Base-by-base conservation (phyloP, 805 yeast genomes). In the Metschnikowia arizonensis region DNA sequence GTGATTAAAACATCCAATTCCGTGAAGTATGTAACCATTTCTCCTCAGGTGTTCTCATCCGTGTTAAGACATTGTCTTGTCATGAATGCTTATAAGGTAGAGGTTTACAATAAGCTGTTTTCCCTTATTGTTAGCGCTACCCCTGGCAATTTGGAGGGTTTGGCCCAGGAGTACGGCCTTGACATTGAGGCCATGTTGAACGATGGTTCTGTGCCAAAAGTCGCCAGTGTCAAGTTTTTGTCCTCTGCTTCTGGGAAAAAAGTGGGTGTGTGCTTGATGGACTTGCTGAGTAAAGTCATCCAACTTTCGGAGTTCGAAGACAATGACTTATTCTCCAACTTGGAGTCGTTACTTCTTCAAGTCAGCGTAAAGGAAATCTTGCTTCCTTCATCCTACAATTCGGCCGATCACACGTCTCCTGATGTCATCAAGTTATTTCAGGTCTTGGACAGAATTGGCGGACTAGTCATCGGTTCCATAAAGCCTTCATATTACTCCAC, bases 361-460 rank as follows among this genome's bases (percentile, higher is more conserved):
- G 69, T 89, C 29, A 96, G 96, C 17, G 88, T 89, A 5, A 87
- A 85, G 56, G 99, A 93, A 60, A 82, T 88, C 33, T 60, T 93
- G 12, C 56, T 91, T 5, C 83, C 84, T 10, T 65, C 69, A 4
- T 56, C 59, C 36, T 64, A 68, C 45, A 64, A 61, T 24, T 63
- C 64, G 4, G 73, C 48, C 57, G 43, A 55, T 17, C 84, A 79
- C 45, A 23, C 47, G 26, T 46, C 54, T 11, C 66, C 77, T 4
- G 91, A 85, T 47, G 65, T 77, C 40, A 71, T 73, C 38, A 89
- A 88, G 60, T 69, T 91, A 44, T 68, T 69, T 18, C 86, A 82
- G 51, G 82, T 88, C 18, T 71, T 91, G 50, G 86, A 85, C 55
- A 66, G 64, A 45, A 78, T 91, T 45, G 88, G 95, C 52, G 88